Evolutionary conservation across 768 basidiomycete species (phyloP).

Genomic region (button mushroom (Agaricus bisporus)): DNA sequence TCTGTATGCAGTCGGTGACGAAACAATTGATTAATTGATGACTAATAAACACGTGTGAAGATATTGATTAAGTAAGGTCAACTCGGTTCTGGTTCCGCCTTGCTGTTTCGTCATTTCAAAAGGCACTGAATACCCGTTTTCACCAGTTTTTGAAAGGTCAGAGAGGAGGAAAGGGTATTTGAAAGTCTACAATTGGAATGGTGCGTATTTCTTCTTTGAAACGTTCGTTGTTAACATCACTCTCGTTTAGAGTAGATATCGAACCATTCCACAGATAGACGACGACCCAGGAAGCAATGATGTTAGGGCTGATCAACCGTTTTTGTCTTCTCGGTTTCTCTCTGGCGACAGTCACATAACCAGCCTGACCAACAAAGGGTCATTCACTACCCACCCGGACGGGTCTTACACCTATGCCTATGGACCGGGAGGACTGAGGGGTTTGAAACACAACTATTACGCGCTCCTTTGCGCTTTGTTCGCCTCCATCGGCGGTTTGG

Average conservation of each 20-base stretch:
- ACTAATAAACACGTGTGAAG: no score
- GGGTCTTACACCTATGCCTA: conserved; percentile 62
- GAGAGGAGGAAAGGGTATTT: no score
- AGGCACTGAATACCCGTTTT: no score
- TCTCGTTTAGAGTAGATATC: neutral
- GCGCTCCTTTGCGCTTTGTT: conserved; percentile 65
- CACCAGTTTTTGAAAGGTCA: no score
- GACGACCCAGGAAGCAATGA: neutral
- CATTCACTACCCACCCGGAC: conserved; percentile 28
- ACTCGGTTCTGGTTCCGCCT: no score
- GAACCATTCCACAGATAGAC: neutral
- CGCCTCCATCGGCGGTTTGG: conserved; percentile 70
- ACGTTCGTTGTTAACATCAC: neutral
- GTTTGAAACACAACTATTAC: conserved; percentile 60
- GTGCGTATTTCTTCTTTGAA: neutral
- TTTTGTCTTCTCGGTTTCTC: neutral
- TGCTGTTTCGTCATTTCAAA: no score
- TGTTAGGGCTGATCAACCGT: neutral
- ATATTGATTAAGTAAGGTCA: no score
- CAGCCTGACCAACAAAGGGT: conserved; percentile 16
- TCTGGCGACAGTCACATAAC: neutral
- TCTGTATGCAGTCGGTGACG: no score
- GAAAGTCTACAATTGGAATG: no score
- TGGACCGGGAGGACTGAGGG: conserved; percentile 62
- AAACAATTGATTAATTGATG: no score